phyloP scores from a whole-genome alignment of 2,329 filamentous ascomycete genomes.

The Ophiognomonia clavigignenti-juglandacearum region DNA sequence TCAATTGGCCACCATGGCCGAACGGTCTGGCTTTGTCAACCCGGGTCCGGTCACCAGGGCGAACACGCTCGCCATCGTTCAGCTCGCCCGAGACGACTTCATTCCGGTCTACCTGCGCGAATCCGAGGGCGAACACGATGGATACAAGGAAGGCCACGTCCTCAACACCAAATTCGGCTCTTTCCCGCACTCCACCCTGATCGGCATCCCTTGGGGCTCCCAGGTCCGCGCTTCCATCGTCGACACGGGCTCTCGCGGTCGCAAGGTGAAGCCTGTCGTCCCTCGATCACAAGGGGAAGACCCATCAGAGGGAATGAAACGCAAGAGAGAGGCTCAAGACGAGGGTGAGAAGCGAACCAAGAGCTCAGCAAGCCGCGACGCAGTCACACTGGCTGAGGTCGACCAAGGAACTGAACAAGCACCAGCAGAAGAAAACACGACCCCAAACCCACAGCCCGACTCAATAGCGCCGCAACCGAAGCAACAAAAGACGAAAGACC shows the following conservation, averaged over 20 bases:
- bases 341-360: constrained; percentile 24
- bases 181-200: constrained; percentile 73
- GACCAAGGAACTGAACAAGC: constrained; percentile 18
- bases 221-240: constrained; percentile 87
- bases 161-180: constrained; percentile 94
- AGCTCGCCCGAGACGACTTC: constrained; percentile 82
- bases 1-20: constrained; percentile 17
- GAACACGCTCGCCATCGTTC: constrained; percentile 72
- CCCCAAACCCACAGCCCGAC: constrained; percentile 17
- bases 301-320: constrained; percentile 15
- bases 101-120: constrained; percentile 68
- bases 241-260: constrained; percentile 83
- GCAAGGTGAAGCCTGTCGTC: constrained; percentile 39
- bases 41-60: constrained; percentile 58
- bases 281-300: constrained; percentile 31
- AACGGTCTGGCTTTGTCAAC: constrained; percentile 71
- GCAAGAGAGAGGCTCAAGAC: constrained; percentile 27
- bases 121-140: constrained; percentile 58
- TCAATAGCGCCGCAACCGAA: background rate
- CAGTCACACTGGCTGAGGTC: constrained; percentile 9
- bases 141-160: constrained; percentile 71
- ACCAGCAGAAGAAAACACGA: background rate
- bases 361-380: constrained; percentile 15
- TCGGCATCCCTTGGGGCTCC: constrained; percentile 81
- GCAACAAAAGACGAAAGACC: constrained; percentile 17